Percentiles rank a stretch among this genome's conserved stretches.
phyloP scores from a whole-genome alignment of 352 stramenopile genomes.

The Globisporangium heterothallicum region DNA sequence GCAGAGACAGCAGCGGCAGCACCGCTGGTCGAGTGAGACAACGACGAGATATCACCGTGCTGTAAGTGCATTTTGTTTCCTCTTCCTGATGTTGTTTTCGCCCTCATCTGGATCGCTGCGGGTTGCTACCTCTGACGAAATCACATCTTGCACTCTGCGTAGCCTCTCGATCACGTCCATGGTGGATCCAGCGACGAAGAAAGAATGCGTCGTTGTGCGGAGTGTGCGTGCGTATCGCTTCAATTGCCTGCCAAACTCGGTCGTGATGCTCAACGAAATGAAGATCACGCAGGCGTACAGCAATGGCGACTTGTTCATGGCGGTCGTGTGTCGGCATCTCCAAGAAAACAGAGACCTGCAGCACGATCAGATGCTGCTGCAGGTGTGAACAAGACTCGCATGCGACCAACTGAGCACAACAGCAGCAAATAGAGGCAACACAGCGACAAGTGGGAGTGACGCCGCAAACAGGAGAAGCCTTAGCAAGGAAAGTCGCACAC shows the following conservation, averaged over 20 bases:
- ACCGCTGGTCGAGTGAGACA: not conserved
- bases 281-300: constrained; percentile 32
- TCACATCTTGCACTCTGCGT: not conserved
- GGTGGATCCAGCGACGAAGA: constrained; percentile 20
- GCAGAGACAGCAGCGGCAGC: constrained; percentile 16
- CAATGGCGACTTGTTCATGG: constrained; percentile 57
- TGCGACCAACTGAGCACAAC: too few relatives aligned
- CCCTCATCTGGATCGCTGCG: too few relatives aligned
- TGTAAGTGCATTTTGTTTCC: not conserved
- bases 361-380: too few relatives aligned
- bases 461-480: too few relatives aligned
- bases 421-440: too few relatives aligned
- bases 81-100: constrained; percentile 20
- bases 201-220: constrained; percentile 38
- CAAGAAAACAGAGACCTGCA: not conserved
- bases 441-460: too few relatives aligned
- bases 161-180: constrained; percentile 21
- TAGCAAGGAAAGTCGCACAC: too few relatives aligned
- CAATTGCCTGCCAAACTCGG: constrained; percentile 33
- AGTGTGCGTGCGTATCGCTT: constrained; percentile 42
- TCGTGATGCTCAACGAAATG: constrained; percentile 35
- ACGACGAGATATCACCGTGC: not conserved
- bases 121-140: not conserved
- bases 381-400: too few relatives aligned
- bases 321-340: constrained; percentile 42